phyloP scores from a whole-genome alignment of 192 early-diverging fungal genomes.

The Podila clonocystis region DNA sequence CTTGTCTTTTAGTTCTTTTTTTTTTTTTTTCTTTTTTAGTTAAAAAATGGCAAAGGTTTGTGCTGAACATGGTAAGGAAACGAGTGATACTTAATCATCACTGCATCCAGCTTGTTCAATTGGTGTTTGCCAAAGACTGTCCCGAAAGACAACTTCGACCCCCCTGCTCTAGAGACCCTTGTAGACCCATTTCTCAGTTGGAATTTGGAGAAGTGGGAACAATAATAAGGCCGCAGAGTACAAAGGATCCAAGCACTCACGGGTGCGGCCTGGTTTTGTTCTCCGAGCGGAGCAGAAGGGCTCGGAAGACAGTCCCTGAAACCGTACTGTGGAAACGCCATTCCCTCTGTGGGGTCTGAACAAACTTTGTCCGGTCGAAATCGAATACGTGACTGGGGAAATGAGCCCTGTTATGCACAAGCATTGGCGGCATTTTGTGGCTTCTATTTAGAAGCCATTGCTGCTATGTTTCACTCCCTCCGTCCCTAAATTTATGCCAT shows the following conservation, averaged over 20 bases:
- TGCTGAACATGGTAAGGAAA: constrained; percentile 6
- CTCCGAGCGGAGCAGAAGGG: background rate
- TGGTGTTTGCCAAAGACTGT: background rate
- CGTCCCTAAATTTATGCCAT: too few relatives aligned
- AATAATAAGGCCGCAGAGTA: constrained; percentile 2
- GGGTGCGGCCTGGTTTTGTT: background rate
- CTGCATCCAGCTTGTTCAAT: constrained; percentile 2
- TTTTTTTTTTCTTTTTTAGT: background rate
- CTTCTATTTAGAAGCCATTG: too few relatives aligned
- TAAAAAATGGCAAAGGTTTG: background rate
- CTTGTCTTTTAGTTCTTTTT: too few relatives aligned
- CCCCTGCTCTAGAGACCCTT: background rate
- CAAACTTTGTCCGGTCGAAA: too few relatives aligned
- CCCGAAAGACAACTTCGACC: background rate
- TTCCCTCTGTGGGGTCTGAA: background rate
- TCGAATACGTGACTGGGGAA: too few relatives aligned
- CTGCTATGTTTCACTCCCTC: too few relatives aligned
- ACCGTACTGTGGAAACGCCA: background rate
- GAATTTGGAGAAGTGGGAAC: background rate
- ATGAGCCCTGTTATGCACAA: too few relatives aligned
- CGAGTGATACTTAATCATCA: background rate
- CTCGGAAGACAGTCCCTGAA: background rate
- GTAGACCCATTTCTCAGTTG: background rate
- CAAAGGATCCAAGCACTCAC: background rate
- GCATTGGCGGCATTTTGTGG: too few relatives aligned